Evolutionary conservation across 2,329 filamentous ascomycete genomes (phyloP).

Genomic region (Fusarium sublunatum): DNA sequence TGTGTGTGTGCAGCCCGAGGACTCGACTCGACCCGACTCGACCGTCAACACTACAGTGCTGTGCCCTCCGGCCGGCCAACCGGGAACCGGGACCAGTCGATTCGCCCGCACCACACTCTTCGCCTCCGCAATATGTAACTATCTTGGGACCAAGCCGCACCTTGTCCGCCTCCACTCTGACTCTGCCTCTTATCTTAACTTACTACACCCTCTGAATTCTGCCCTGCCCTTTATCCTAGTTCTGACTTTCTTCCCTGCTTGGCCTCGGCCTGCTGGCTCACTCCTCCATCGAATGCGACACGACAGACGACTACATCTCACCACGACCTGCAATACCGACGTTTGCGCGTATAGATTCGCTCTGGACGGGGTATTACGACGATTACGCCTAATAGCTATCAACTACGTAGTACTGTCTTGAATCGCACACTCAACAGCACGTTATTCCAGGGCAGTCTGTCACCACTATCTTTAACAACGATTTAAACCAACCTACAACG

Average conservation of each 20-base stretch:
- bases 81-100: conserved; percentile 40
- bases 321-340: conserved; percentile 3
- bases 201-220: conserved; percentile 29
- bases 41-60: conserved; percentile 29
- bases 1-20: conserved; percentile 35
- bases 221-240: conserved; percentile 30
- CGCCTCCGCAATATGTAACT: conserved; percentile 44
- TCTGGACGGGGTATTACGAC: conserved; percentile 2
- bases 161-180: conserved; percentile 43
- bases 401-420: conserved; percentile 1
- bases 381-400: conserved; percentile 17
- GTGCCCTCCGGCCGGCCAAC: conserved; percentile 38
- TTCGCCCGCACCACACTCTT: conserved; percentile 42
- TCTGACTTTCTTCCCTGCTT: conserved; percentile 14
- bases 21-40: conserved; percentile 21
- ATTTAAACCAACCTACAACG: conserved; percentile 1
- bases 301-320: conserved; percentile 5
- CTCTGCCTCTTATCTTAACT: conserved; percentile 33
- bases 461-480: conserved; percentile 1
- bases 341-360: conserved; percentile 4
- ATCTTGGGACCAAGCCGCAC: conserved; percentile 47
- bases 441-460: conserved; percentile 4
- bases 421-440: conserved; percentile 10
- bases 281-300: conserved; percentile 14
- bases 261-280: conserved; percentile 8